Evolutionary conservation across 1,284 basidiomycete species (phyloP), one percentile per base, ranked within the genome.

Genomic region (Termitomyces sp.): DNA sequence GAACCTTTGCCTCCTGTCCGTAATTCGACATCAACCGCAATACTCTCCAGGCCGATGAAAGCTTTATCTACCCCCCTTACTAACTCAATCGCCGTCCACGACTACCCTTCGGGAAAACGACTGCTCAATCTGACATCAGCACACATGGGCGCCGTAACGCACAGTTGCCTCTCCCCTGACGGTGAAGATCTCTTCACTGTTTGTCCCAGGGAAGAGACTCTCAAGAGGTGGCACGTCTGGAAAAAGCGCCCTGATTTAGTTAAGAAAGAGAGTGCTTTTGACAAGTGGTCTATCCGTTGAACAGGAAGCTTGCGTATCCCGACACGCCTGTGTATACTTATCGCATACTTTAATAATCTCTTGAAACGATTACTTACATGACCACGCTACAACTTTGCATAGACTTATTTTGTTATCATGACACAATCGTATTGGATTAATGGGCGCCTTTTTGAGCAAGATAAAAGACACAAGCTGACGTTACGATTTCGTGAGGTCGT

Each of bases 211-310:
- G 71, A 72, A 41, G 68, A 72, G 55, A 66, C 68, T 19, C 71
- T 74, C 50, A 73, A 71, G 59, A 68, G 72, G 63, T 74, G 71
- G 71, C 66, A 71, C 43, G 70, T 73, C 14, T 74, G 72, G 72
- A 65, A 63, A 18, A 62, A 64, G 50, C 60, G 65, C 24, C 28
- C 43, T 5, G 54, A 55, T 4, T 21, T 39, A 14, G 57, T 50
- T 33, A 71, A 64, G 54, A 62, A 61, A 49, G 65, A 65, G 50
- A 72, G 70, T 47, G 66, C 66, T 5, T 72, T 72, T 51, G 70
- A 71, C 49, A 68, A 62, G 34, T 71, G 64, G 57, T 61, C 63
- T 10, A 70, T 71, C 54, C 71, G 70, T 13, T 70, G 56, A 68
- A 21, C 21, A 30, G 33, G 26, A 31, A 7, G n/a, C 18, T 38